phyloP scores from a whole-genome alignment of 495 filamentous ascomycete genomes.

The Penicillium soppii region DNA sequence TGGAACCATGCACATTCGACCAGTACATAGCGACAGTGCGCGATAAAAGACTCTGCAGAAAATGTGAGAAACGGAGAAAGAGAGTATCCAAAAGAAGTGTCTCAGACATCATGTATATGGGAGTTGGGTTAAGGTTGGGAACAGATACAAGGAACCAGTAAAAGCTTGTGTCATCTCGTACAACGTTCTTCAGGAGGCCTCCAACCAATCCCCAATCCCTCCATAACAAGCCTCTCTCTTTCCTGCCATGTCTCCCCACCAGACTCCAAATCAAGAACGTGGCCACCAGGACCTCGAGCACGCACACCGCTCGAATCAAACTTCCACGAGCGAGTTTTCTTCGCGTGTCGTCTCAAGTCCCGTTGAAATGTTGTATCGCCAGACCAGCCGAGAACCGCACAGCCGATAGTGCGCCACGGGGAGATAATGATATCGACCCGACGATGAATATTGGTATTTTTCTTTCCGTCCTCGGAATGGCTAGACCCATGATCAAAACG shows the following conservation, averaged over 20 bases:
- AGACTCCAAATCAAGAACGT: slow-evolving; percentile 63
- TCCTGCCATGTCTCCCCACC: slow-evolving; percentile 59
- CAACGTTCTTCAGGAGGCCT: slow-evolving; percentile 72
- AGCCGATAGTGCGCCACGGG: slow-evolving; percentile 85
- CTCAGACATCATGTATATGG: too few relatives aligned
- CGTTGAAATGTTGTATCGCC: slow-evolving; percentile 87
- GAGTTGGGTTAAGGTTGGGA: too few relatives aligned
- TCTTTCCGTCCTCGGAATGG: slow-evolving; percentile 1
- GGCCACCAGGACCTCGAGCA: slow-evolving; percentile 59
- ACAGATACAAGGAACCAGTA: too few relatives aligned
- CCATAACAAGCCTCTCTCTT: slow-evolving; percentile 80
- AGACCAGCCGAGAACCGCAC: slow-evolving; percentile 85
- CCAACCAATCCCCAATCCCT: slow-evolving; percentile 72
- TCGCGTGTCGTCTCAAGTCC: slow-evolving; percentile 79
- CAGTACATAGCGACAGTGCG: too few relatives aligned
- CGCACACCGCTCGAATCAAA: slow-evolving; percentile 90
- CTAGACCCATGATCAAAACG: slow-evolving; percentile 26
- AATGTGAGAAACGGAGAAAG: too few relatives aligned
- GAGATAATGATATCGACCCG: slow-evolving; percentile 92
- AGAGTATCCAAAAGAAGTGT: too few relatives aligned
- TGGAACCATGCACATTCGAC: too few relatives aligned
- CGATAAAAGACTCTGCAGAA: too few relatives aligned
- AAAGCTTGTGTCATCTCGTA: slow-evolving; percentile 51
- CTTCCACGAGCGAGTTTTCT: slow-evolving; percentile 69
- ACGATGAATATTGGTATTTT: slow-evolving; percentile 70